phyloP scores from a whole-genome alignment of 176 grass and related monocot species.

The Oryza coarctata region DNA sequence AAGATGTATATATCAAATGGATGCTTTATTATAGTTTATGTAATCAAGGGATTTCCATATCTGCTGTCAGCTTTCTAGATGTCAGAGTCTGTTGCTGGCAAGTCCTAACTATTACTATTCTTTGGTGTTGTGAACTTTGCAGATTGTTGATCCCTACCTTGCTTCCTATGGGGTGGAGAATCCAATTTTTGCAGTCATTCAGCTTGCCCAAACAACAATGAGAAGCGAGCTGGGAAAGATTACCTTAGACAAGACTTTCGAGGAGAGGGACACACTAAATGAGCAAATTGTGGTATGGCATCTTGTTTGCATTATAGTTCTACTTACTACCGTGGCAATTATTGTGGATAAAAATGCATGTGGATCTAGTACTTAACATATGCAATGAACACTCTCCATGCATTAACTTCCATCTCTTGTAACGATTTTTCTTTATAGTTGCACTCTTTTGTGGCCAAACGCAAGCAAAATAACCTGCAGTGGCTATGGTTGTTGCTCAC shows the following conservation, averaged over 20 bases:
- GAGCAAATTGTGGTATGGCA: constrained; percentile 79
- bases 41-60: neutral
- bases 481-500: neutral
- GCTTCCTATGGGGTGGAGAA: constrained; percentile 95
- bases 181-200: constrained; percentile 86
- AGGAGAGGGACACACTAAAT: constrained; percentile 81
- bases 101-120: neutral
- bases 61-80: neutral
- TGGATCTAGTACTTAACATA: neutral
- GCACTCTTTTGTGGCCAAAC: neutral
- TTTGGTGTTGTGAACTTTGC: constrained; percentile 8
- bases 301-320: constrained; percentile 13
- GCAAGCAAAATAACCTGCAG: neutral
- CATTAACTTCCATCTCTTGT: neutral
- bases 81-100: neutral
- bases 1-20: neutral
- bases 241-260: constrained; percentile 92
- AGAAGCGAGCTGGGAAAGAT: constrained; percentile 96
- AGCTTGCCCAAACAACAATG: constrained; percentile 94
- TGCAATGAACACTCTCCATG: neutral
- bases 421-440: neutral
- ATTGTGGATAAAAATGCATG: neutral
- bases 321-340: neutral
- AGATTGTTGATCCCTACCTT: constrained; percentile 89
- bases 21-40: neutral